Evolutionary conservation across 139 green algal genomes (phyloP).

Genomic region (Tetraselmis chui): DNA sequence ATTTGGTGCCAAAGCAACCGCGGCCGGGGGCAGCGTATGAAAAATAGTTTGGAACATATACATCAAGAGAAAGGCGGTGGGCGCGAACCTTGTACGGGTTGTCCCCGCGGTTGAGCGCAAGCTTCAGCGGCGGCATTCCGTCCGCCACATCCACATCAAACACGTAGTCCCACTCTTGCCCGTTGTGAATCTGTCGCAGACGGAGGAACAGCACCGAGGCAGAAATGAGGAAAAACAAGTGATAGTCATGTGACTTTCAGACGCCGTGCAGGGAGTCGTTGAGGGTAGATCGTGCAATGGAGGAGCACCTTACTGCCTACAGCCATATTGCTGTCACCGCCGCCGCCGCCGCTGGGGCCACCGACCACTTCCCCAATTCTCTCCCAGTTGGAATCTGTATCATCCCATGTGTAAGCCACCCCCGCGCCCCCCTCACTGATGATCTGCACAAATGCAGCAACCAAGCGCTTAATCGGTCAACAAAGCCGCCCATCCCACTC

Average conservation of each 20-base stretch:
- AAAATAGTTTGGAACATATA: no score
- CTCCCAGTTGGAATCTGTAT: slow-evolving; percentile 64
- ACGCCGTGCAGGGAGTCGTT: no score
- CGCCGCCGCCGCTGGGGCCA: slow-evolving; percentile 18
- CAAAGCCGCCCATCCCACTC: no score
- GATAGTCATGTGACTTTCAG: no score
- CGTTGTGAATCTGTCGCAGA: slow-evolving; percentile 27
- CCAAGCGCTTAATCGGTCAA: no score
- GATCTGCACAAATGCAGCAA: slow-evolving; percentile 14
- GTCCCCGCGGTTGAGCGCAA: slow-evolving; percentile 63
- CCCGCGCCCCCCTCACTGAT: slow-evolving; percentile 59
- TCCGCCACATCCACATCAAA: slow-evolving; percentile 94
- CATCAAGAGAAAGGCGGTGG: no score
- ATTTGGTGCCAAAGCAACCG: no score
- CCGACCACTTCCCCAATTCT: slow-evolving; percentile 81
- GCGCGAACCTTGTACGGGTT: slow-evolving; percentile 74
- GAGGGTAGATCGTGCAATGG: no score
- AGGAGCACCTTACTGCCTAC: not conserved
- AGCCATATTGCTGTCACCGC: not conserved
- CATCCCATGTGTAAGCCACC: slow-evolving; percentile 77
- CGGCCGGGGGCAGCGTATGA: no score
- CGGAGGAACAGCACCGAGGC: no score
- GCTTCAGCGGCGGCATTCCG: slow-evolving; percentile 53
- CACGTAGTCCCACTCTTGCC: slow-evolving; percentile 74
- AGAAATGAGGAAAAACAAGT: no score